Evolutionary conservation across 352 stramenopile species (phyloP), one percentile per base, ranked within the genome.

Genomic region (Phytophthora ohioensis): DNA sequence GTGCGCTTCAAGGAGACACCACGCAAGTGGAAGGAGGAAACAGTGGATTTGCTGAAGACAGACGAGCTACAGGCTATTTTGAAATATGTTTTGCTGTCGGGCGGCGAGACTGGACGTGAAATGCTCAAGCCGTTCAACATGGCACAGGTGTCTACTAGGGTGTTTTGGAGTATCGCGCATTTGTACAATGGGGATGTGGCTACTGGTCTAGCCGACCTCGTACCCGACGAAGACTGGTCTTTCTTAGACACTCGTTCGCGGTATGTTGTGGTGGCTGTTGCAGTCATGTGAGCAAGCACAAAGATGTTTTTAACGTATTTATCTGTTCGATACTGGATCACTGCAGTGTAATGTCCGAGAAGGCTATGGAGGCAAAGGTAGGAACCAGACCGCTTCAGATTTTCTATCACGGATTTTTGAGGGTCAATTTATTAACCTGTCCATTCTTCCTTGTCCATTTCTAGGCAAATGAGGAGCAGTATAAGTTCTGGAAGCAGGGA

Each of bases 81-180:
- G 65, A 93, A 97, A 62, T 95, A 95, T 67, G 86, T 95, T 17
- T 71, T 95, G 51, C 66, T 95, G 34, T 93, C 85, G 32, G 83
- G 85, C 7, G 88, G 87, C 9, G 90, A 95, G 56, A 92, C 86
- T 31, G 88, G 87, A 2, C 78, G 76, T 17, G 90, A 97, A 59
- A 95, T 95, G 90, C 84, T 97, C 57, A 97, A 97, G 75, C 88
- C 88, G 7, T 97, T 97, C 61, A 97, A 97, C 65, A 97, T 97
- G 90, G 90, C 90, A 2, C 88, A 97, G 60, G 76, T 79, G 4
- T 97, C 90, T 3, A 87, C 87, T 5, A 78, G 90, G 67, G 87
- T 95, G 13, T 97, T 97, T 77, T 97, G 90, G 90, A 93, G 71
- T 54, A 85, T 97, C 53, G 90, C 86, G 42, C 78, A 82, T 27